Evolutionary conservation across 331 rosid species (phyloP).

Genomic region (Quercus phellos): DNA sequence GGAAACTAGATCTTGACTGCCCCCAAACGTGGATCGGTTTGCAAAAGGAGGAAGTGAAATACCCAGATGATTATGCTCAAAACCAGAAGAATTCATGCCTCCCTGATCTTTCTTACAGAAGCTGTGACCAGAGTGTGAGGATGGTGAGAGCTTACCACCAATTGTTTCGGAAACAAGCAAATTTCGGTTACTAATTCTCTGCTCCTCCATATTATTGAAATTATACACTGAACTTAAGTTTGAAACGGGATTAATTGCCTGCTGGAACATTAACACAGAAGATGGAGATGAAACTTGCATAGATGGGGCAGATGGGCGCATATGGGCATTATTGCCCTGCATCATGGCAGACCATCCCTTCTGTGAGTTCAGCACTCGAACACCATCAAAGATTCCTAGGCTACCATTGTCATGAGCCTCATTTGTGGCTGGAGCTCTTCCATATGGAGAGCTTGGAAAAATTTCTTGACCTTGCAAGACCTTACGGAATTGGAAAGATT

Average conservation of each 20-base stretch:
- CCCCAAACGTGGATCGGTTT: slow-evolving; percentile 30
- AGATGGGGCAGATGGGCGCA: slow-evolving; percentile 47
- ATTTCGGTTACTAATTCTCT: slow-evolving; percentile 21
- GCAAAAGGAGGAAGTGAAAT: slow-evolving; percentile 26
- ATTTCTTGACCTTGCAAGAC: slow-evolving; percentile 99
- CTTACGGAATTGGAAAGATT: slow-evolving; percentile 85
- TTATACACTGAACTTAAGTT: slow-evolving; percentile 29
- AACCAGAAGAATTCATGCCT: slow-evolving; percentile 22
- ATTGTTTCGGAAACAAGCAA: slow-evolving; percentile 33
- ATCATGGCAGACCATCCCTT: slow-evolving; percentile 52
- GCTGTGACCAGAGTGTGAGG: slow-evolving; percentile 23
- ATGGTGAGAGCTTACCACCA: slow-evolving; percentile 27
- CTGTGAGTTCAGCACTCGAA: slow-evolving; percentile 49
- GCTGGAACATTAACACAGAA: slow-evolving; percentile 92
- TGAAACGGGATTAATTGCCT: slow-evolving; percentile 49
- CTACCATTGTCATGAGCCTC: slow-evolving; percentile 51
- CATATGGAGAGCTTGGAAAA: slow-evolving; percentile 61
- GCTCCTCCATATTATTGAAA: slow-evolving; percentile 28
- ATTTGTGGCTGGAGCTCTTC: slow-evolving; percentile 42
- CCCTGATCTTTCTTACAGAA: slow-evolving; percentile 24
- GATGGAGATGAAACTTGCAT: slow-evolving; percentile 87
- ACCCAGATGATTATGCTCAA: slow-evolving; percentile 30
- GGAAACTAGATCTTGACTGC: slow-evolving; percentile 45
- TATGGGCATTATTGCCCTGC: slow-evolving; percentile 37
- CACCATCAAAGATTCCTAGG: slow-evolving; percentile 47